Base-by-base conservation (phyloP, 176 grass and related monocot species). In the Eleusine indica region DNA sequence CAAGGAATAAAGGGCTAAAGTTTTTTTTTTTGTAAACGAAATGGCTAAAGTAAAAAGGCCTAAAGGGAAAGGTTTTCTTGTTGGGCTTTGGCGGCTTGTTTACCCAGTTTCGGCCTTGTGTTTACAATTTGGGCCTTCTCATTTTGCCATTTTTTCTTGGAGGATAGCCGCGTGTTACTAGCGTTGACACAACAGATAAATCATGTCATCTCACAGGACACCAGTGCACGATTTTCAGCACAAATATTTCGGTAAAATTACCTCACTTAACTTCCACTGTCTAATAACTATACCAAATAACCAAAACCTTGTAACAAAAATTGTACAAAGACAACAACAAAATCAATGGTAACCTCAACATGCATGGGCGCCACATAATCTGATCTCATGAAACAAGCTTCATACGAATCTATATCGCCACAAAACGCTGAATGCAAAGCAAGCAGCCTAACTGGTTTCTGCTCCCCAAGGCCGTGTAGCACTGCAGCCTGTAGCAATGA, bases 291-390 rank as follows among this genome's bases (percentile, higher is more conserved):
- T 21, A 58, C 18, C 19, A 58, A 54, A 47, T 47, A 11, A 47
- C 44, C 44, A 47, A 47, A 35, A 35, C 32, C 32, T 35, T 35
- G 32, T 35, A 35, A 35, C 32, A 35, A 35, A 35, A 35, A 35
- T 35, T 35, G 32, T 54, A 76, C 52, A 85, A 76, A 19, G 70
- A 71, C 42, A 80, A 21, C 4, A 46, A 13, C 73, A 88, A 4
- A 73, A 83, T 25, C 12, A 53, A 70, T 38, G 42, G 3, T 49
- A 47, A 69, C 29, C 44, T 47, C 44, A 47, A 38, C 19, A 43
- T 37, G 30, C 72, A 78, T 41, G 19, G 67, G 54, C 42, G 32
- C 35, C 44, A 82, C 29, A 42, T 42, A 13, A 32, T 88, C 13
- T 68, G 7, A 51, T 65, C 46, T 44, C 40, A 43, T 43, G 71